Evolutionary conservation across 768 basidiomycete genomes (phyloP).

Genomic region (Leccinellum rugosiceps): DNA sequence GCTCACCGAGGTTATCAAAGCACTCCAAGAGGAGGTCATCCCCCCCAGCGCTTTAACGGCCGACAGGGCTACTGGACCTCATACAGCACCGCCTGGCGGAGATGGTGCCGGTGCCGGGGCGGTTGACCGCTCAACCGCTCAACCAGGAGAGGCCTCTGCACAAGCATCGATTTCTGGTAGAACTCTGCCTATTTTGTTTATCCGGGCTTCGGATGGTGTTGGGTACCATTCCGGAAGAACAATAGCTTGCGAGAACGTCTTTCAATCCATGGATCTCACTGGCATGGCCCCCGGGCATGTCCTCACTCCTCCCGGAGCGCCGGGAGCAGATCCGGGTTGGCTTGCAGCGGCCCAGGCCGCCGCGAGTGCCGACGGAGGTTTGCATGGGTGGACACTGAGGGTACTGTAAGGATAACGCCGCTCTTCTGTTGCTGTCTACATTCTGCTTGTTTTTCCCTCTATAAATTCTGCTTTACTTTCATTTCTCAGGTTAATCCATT

Average conservation of each 20-base stretch:
- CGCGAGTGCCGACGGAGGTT: conserved; percentile 59
- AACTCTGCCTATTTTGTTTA: conserved; percentile 76
- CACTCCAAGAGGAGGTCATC: conserved; percentile 68
- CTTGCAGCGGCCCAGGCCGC: conserved; percentile 72
- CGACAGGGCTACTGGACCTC: conserved; percentile 38
- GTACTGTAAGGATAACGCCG: conserved; percentile 53
- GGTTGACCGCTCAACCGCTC: conserved; percentile 25
- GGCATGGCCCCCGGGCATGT: conserved; percentile 44
- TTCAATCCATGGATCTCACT: conserved; percentile 64
- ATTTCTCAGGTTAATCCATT: conserved; percentile 7
- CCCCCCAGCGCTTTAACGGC: conserved; percentile 35
- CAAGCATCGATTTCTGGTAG: conserved; percentile 60
- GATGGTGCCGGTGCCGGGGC: conserved; percentile 25
- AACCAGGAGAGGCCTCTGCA: conserved; percentile 26
- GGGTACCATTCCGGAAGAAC: conserved; percentile 87
- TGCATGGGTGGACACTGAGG: conserved; percentile 76
- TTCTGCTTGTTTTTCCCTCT: conserved; percentile 26
- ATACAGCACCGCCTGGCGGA: conserved; percentile 29
- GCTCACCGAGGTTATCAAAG: conserved; percentile 69
- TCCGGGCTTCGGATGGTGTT: conserved; percentile 78
- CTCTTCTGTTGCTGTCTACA: conserved; percentile 24
- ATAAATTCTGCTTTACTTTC: conserved; percentile 23
- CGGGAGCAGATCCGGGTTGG: conserved; percentile 61
- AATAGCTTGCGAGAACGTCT: conserved; percentile 78
- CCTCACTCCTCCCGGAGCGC: conserved; percentile 42